Evolutionary conservation across 768 basidiomycete genomes (phyloP).

Genomic region (Tylopilus balloui): DNA sequence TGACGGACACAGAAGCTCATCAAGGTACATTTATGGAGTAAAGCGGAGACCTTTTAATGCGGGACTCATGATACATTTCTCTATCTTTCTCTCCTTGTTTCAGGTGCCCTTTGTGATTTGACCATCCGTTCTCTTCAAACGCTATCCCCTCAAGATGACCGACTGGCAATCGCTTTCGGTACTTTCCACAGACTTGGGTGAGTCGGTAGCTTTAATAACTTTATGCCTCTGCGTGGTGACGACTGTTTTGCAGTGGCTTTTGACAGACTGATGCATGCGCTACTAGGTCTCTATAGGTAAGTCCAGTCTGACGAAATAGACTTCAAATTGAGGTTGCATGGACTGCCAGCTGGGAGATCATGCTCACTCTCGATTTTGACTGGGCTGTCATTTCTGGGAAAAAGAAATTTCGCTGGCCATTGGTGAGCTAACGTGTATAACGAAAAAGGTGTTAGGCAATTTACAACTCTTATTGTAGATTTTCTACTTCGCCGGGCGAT

Average conservation of each 20-base stretch:
- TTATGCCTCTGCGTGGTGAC: not conserved
- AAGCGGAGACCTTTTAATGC: conserved; percentile 13
- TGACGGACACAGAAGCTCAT: conserved; percentile 15
- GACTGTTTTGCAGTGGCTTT: conserved; percentile 32
- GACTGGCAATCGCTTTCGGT: conserved; percentile 39
- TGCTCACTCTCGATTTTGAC: conserved; percentile 41
- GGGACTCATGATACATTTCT: not conserved
- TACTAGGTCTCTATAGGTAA: conserved; percentile 44
- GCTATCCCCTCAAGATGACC: conserved; percentile 31
- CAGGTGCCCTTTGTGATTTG: not conserved
- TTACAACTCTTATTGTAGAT: conserved; percentile 22
- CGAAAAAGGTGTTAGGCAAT: not conserved
- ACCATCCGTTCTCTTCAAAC: not conserved
- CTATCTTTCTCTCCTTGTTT: not conserved
- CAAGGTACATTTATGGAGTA: conserved; percentile 1
- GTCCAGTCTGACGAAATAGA: conserved; percentile 8
- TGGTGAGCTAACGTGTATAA: conserved; percentile 33
- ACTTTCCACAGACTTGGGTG: conserved; percentile 35
- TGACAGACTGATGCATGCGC: conserved; percentile 38
- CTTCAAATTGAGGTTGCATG: not conserved
- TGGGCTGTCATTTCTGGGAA: conserved; percentile 38
- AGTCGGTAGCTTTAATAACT: conserved; percentile 11
- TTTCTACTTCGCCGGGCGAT: conserved; percentile 45
- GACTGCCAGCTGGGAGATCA: conserved; percentile 39
- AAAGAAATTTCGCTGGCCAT: conserved; percentile 44